Percentiles rank a stretch among this genome's conserved stretches.
Evolutionary conservation across 177 flowering plant species (phyloP).

Genomic region (Telopea speciosissima): DNA sequence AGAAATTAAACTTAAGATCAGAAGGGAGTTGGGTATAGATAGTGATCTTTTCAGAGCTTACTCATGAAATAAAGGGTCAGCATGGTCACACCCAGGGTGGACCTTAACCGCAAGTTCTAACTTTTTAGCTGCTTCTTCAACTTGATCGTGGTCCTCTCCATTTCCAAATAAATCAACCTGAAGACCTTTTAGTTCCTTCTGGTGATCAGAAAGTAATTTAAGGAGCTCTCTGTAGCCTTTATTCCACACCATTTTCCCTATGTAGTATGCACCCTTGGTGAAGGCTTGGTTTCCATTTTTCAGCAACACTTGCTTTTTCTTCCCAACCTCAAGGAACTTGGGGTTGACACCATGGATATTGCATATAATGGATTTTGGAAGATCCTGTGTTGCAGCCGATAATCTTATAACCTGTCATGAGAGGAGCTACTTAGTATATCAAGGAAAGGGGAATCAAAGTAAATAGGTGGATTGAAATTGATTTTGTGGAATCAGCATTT

Average conservation of each 20-base stretch:
- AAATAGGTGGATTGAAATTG: no score
- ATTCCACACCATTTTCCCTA: constrained; percentile 97
- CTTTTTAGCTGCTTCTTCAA: constrained; percentile 61
- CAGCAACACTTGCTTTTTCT: constrained; percentile 50
- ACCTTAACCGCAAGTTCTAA: constrained; percentile 54
- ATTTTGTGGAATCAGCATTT: no score
- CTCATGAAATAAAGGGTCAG: constrained; percentile 91
- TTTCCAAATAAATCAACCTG: constrained; percentile 82
- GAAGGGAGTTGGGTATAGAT: neutral
- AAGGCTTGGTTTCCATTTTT: constrained; percentile 43
- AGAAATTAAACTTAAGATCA: no score
- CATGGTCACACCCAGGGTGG: constrained; percentile 89
- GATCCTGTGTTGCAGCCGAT: constrained; percentile 76
- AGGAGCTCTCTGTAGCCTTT: constrained; percentile 93
- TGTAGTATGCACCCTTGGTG: constrained; percentile 76
- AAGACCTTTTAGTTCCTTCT: constrained; percentile 60
- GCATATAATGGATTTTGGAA: constrained; percentile 68
- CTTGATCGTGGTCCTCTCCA: constrained; percentile 86
- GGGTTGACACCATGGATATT: constrained; percentile 87
- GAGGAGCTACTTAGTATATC: no score
- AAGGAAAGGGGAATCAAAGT: no score
- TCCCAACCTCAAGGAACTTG: constrained; percentile 63
- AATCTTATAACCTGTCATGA: constrained; percentile 57
- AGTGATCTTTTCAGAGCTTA: constrained; percentile 28
- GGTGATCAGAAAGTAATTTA: constrained; percentile 58